Evolutionary conservation across 2,329 filamentous ascomycete species (phyloP).

Genomic region (Pleomassaria siparia): DNA sequence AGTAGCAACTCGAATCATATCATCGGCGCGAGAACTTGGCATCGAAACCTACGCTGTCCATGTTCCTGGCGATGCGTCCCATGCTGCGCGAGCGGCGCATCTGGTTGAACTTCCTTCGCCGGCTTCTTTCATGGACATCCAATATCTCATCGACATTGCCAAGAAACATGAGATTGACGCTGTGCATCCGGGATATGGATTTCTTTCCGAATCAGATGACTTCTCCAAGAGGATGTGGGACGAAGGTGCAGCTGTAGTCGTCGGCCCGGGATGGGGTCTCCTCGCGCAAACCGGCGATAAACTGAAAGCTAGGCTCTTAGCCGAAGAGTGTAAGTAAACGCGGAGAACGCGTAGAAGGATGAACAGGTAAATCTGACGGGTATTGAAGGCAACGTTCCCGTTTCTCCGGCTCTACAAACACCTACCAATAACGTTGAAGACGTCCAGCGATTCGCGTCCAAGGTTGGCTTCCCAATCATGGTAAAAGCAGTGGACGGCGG

Average conservation of each 20-base stretch:
- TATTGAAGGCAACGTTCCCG: conserved; percentile 48
- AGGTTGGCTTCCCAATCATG: conserved; percentile 58
- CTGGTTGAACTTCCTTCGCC: conserved; percentile 55
- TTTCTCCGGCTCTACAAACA: conserved; percentile 50
- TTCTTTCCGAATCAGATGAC: conserved; percentile 60
- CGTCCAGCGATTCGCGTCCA: conserved; percentile 60
- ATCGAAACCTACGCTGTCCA: conserved; percentile 60
- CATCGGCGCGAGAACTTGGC: conserved; percentile 60
- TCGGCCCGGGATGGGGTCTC: conserved; percentile 61
- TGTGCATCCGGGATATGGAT: conserved; percentile 63
- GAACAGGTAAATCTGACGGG: background rate
- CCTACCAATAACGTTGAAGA: conserved; percentile 48
- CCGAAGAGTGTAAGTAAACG: conserved; percentile 47
- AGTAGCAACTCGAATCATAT: conserved; percentile 63
- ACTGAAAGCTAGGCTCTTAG: conserved; percentile 55
- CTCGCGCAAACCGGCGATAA: conserved; percentile 60
- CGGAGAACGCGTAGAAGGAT: background rate
- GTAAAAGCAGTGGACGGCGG: conserved; percentile 67
- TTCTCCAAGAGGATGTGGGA: conserved; percentile 55
- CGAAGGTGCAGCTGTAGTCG: conserved; percentile 51
- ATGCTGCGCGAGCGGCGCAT: conserved; percentile 55
- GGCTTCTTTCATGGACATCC: conserved; percentile 56
- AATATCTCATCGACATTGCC: conserved; percentile 50
- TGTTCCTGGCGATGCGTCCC: conserved; percentile 57
- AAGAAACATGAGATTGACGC: conserved; percentile 56